Percentiles rank a stretch among this genome's conserved stretches.
Evolutionary conservation across 805 yeast species (phyloP).

Genomic region (Candida qinlingensis): DNA sequence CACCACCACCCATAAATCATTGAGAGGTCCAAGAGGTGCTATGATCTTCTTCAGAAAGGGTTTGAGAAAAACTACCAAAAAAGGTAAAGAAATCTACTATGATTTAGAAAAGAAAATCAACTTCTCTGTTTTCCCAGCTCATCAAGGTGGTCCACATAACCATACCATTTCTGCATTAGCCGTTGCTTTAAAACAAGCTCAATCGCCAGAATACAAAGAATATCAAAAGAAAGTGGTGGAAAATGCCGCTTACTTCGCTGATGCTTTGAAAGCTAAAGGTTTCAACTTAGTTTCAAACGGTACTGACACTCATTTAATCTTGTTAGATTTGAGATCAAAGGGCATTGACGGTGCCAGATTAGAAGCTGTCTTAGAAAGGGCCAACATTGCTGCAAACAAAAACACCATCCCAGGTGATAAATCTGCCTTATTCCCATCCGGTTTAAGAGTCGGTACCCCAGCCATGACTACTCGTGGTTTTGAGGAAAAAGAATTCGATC

Average conservation of each 20-base stretch:
- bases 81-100: conserved; percentile 86
- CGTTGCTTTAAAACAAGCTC: conserved; percentile 92
- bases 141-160: conserved; percentile 99
- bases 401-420: conserved; percentile 98
- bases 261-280: conserved; percentile 62
- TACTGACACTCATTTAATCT: conserved; percentile 95
- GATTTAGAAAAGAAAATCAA: conserved; percentile 94
- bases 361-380: conserved; percentile 89
- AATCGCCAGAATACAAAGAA: conserved; percentile 81
- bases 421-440: conserved; percentile 94
- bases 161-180: conserved; percentile 98
- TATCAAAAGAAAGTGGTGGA: conserved; percentile 85
- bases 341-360: conserved; percentile 96
- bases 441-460: conserved; percentile 96
- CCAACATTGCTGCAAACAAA: conserved; percentile 94
- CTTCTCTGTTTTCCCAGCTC: conserved; percentile 99
- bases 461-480: conserved; percentile 98
- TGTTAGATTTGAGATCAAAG: conserved; percentile 83
- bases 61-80: conserved; percentile 79
- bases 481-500: conserved; percentile 78
- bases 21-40: conserved; percentile 99
- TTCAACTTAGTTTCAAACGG: conserved; percentile 89
- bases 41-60: conserved; percentile 99
- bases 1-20: conserved; percentile 96
- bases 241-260: conserved; percentile 82